Base-by-base conservation (phyloP, 805 yeast genomes). In the Soucietia sequanensis region DNA sequence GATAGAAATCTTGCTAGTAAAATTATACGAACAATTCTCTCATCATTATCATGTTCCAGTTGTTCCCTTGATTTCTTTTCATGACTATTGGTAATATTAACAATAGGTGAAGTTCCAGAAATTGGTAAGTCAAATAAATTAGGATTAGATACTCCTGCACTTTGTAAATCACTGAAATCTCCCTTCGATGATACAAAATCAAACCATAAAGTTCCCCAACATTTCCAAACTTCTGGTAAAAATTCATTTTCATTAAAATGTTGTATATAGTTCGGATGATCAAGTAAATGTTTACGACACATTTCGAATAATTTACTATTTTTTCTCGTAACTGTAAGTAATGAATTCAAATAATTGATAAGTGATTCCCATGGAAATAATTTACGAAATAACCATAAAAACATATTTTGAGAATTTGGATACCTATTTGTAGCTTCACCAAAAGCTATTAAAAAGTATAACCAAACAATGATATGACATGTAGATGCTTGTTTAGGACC, bases 191-290 rank as follows among this genome's bases (percentile, higher is more conserved):
- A 50, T 25, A 84, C 64, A 17, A 64, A 62, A 56, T 84, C 90
- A 58, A 76, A 85, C 91, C 93, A 84, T 27, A 85, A 54, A 0
- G 88, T 75, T 2, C 95, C 95, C 88, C 91, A 84, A 49, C 89
- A 80, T 52, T 80, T 81, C 90, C 90, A 84, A 14, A 80, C 83
- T 57, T 85, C 95, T 27, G 84, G 78, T 32, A 84, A 61, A 28
- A 67, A 74, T 52, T 84, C 91, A 52, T 76, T 71, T 31, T 74
- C 66, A 43, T 77, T 70, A 46, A 78, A 80, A 44, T 72, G 55
- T 4, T 68, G 62, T n/a, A 82, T 43, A 27, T 70, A 56, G 33
- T 68, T 62, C 0, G 66, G 60, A n/a, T 66, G 48, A 5, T 54
- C 38, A 3, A 28, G 6, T 10, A 40, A 28, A 26, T 46, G 42